Evolutionary conservation across 495 filamentous ascomycete genomes (phyloP), one percentile per base, ranked within the genome.

Genomic region (Penicillium roqueforti): DNA sequence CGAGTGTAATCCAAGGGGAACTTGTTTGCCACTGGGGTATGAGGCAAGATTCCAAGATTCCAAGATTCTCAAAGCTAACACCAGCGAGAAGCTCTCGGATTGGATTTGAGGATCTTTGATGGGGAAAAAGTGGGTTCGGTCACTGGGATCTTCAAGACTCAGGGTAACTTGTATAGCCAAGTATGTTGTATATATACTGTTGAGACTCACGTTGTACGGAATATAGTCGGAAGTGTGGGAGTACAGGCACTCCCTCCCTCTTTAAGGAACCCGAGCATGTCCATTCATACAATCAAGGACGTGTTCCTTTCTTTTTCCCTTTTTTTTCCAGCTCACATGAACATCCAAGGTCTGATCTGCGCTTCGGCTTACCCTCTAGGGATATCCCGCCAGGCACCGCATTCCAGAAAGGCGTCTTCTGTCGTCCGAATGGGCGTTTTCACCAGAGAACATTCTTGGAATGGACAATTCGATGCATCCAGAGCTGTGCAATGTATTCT

Each of bases 311-410:
- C 25, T 31, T 31, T 31, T 3, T 9, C 6, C 16, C 23, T 16
- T 29, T 57, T 53, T 50, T 48, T 50, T 44, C 38, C 20, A 46
- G 51, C 45, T 58, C 56, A 58, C 56, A 58, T 58, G 56, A 49
- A 49, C 50, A 44, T 40, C 31, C 29, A 36, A 22, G 58, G 59
- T 61, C 65, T 68, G 62, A 59, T 48, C 52, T 23, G 57, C 59
- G 59, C 56, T 54, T 67, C 70, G 70, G 70, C 47, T 73, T 73
- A 66, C 70, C 65, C n/a, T 65, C 55, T 71, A 37, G 29, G 68
- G 70, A 43, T 53, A 63, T 68, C 60, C 69, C 68, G 63, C 58
- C 54, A 60, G 62, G 56, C 19, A 55, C 28, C 53, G 9, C 31
- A 39, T 41, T 32, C 53, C 45, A 41, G 28, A 48, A 50, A n/a